These are phyloP conservation scores for Hyaloscypha bicolor DNA, from an alignment of 495 filamentous ascomycete species.

Conservation along the genomic window DNA sequence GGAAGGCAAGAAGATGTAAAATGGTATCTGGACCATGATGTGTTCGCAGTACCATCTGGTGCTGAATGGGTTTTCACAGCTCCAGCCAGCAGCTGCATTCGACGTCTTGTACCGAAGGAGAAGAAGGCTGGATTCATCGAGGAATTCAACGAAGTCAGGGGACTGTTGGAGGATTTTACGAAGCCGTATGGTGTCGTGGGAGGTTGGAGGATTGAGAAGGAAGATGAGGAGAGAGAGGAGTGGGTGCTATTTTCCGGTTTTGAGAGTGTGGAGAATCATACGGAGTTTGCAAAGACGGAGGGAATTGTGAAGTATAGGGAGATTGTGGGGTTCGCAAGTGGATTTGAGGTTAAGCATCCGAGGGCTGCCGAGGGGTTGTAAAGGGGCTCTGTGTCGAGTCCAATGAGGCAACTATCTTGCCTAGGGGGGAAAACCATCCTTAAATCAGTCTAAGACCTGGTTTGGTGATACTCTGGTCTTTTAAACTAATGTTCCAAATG, in stretches of 20 bases:
- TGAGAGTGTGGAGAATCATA: constrained; percentile 48
- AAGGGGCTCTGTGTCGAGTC: not conserved
- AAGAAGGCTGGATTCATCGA: constrained; percentile 47
- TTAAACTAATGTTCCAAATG: no score
- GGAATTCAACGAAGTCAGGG: constrained; percentile 42
- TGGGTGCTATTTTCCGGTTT: constrained; percentile 55
- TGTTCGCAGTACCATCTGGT: constrained; percentile 29
- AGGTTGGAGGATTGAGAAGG: constrained; percentile 54
- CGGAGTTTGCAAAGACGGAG: constrained; percentile 41
- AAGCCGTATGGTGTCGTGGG: constrained; percentile 40
- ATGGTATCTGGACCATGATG: constrained; percentile 21
- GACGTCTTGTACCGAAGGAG: constrained; percentile 44
- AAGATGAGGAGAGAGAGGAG: constrained; percentile 45
- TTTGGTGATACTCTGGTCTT: no score
- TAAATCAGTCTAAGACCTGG: no score
- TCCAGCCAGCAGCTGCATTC: constrained; percentile 45
- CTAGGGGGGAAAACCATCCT: no score
- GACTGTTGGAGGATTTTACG: constrained; percentile 43
- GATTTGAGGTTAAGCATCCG: constrained; percentile 48
- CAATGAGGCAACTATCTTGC: no score
- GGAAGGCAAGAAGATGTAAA: constrained; percentile 15
- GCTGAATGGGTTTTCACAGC: constrained; percentile 40
- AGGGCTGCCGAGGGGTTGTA: not conserved
- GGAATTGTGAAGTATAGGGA: constrained; percentile 42
- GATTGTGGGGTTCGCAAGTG: constrained; percentile 36